Conservation (phyloP, 164 flowering plant genomes). For the Liquidambar formosana region DNA sequence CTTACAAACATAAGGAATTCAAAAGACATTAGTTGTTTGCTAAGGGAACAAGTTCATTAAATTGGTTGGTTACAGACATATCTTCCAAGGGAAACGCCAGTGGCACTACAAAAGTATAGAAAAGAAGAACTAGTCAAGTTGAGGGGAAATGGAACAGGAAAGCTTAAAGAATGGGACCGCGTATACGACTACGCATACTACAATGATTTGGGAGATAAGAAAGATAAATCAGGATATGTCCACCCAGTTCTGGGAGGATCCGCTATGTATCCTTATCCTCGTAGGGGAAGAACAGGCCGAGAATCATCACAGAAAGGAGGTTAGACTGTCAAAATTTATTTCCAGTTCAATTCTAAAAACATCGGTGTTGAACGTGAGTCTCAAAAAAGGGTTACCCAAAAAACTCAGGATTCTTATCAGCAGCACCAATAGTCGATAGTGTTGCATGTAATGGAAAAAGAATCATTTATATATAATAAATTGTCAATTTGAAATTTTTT, state of each 20-base stretch:
- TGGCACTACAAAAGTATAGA: constrained; percentile 45
- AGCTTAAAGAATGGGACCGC: constrained; percentile 78
- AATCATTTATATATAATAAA: too few relatives aligned
- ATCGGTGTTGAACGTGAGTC: too few relatives aligned
- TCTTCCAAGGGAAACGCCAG: constrained; percentile 71
- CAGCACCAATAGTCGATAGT: too few relatives aligned
- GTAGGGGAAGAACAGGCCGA: constrained; percentile 77
- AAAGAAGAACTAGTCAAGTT: constrained; percentile 56
- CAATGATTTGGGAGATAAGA: constrained; percentile 78
- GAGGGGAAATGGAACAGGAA: constrained; percentile 78
- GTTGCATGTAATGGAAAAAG: too few relatives aligned
- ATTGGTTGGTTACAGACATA: constrained; percentile 44
- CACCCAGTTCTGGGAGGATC: constrained; percentile 89
- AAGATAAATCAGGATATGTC: constrained; percentile 30
- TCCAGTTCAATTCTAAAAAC: too few relatives aligned
- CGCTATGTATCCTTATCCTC: constrained; percentile 67
- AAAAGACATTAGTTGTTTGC: neutral
- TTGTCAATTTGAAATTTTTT: neutral
- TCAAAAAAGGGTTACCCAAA: too few relatives aligned
- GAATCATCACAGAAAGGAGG: constrained; percentile 54
- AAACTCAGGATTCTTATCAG: neutral
- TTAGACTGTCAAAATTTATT: constrained; percentile 5
- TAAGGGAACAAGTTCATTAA: neutral
- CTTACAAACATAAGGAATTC: too few relatives aligned
- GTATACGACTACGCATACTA: constrained; percentile 84